Conservation (phyloP, 1,284 basidiomycete species). For the Sporisorium exsertum region DNA sequence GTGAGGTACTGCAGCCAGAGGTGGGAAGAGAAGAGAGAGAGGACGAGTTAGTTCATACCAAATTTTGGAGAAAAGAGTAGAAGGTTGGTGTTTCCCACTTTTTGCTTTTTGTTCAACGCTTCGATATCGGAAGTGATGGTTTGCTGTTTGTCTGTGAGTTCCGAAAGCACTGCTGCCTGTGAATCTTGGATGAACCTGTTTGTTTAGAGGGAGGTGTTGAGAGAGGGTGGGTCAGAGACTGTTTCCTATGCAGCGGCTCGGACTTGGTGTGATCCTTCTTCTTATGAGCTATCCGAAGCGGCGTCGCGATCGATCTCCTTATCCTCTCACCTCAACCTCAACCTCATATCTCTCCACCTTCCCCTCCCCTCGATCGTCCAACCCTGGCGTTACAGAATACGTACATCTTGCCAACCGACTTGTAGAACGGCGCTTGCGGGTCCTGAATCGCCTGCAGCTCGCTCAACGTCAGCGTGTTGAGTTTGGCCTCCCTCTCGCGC, state of each 20-base stretch:
- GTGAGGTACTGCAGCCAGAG: constrained; percentile 43
- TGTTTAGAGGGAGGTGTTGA: not conserved
- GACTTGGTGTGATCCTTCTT: no score
- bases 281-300: no score
- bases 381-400: constrained; percentile 2
- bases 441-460: constrained; percentile 35
- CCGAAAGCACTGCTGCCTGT: constrained; percentile 19
- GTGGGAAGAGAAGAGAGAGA: not conserved
- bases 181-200: constrained; percentile 44
- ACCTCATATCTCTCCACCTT: no score
- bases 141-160: constrained; percentile 25
- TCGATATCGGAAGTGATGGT: constrained; percentile 28
- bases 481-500: constrained; percentile 38
- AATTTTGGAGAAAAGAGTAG: not conserved
- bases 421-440: constrained; percentile 29
- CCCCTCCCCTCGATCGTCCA: no score
- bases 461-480: constrained; percentile 35
- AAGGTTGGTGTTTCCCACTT: constrained; percentile 9
- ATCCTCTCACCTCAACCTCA: not conserved
- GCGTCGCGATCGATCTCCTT: no score
- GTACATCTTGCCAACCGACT: constrained; percentile 43
- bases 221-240: no score
- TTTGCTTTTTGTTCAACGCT: constrained; percentile 31
- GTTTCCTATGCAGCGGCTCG: no score
- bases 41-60: not conserved